Evolutionary conservation across 768 basidiomycete species (phyloP).

Genomic region (Psilocybe tampanensis): DNA sequence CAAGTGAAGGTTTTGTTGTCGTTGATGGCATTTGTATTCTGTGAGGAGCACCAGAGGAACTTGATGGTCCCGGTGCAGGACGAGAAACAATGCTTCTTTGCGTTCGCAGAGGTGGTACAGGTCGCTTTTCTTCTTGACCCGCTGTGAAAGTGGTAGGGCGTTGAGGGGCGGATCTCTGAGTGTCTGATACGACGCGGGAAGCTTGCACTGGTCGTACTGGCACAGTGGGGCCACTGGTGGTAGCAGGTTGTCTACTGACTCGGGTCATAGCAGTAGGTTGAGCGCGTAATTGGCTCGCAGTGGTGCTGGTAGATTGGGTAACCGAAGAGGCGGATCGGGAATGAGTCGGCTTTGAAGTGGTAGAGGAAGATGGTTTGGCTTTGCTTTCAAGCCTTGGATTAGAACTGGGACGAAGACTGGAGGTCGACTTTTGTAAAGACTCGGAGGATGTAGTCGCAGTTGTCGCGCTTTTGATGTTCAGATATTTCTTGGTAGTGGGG

Average conservation of each 20-base stretch:
- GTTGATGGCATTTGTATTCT: constrained; percentile 29
- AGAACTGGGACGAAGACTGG: constrained; percentile 13
- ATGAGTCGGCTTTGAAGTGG: constrained; percentile 20
- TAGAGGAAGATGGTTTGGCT: constrained; percentile 20
- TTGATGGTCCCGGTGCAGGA: neutral
- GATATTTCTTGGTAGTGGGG: constrained; percentile 76
- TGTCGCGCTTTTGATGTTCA: constrained; percentile 46
- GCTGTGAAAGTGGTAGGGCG: constrained; percentile 1
- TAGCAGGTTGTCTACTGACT: constrained; percentile 20
- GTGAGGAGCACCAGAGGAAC: constrained; percentile 17
- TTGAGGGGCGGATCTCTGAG: constrained; percentile 9
- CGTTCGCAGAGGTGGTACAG: constrained; percentile 15
- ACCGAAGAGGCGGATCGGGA: constrained; percentile 30
- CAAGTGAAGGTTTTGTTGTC: constrained; percentile 14
- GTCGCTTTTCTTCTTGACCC: constrained; percentile 16
- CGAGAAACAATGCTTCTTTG: constrained; percentile 12
- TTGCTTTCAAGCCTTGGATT: constrained; percentile 2
- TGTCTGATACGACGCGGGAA: constrained; percentile 4
- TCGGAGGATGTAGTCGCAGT: constrained; percentile 10
- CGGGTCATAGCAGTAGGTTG: constrained; percentile 19
- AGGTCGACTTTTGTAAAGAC: constrained; percentile 18
- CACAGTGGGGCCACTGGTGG: constrained; percentile 26
- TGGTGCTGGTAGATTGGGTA: constrained; percentile 18
- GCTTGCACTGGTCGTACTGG: constrained; percentile 29
- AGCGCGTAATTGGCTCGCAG: constrained; percentile 15